Evolutionary conservation across 2,329 filamentous ascomycete genomes (phyloP), one percentile per base, ranked within the genome.

Genomic region (Beauveria scarabaeidicola): DNA sequence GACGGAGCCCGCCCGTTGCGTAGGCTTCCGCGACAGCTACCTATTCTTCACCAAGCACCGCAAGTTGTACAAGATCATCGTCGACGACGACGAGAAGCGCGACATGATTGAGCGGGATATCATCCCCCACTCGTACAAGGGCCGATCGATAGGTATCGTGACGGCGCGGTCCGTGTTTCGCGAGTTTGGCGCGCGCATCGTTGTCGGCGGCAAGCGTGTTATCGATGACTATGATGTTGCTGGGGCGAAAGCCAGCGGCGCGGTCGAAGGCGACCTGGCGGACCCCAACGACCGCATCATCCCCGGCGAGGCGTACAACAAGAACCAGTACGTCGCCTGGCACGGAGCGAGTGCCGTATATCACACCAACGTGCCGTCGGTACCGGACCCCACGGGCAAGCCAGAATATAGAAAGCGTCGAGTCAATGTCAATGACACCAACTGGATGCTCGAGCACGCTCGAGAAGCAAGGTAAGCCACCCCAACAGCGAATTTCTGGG

Each of bases 21-120:
- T 96, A 59, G 94, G 94, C 17, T 99, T 99, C 80, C 84, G 94
- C 66, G 94, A 99, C 78, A 97, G 92, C 64, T 99, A 99, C 70
- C 84, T 99, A 27, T 97, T 99, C 81, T 99, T 99, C 79, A 95
- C 94, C 64, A 99, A 97, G 75, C 94, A 99, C 75, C 89, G 90
- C 71, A 87, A 91, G 68, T 87, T 99, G 15, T 94, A 91, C 82
- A 99, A 99, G 78, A 96, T 99, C 69, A 96, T 99, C 68, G 90
- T 97, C 60, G 91, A 92, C 67, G 94, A 99, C 65, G 88, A 94
- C n/a, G 93, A 96, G 74, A 99, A 99, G 78, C 86, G 88, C 62
- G 92, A 97, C 73, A 83, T 99, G 77, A 99, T 99, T 69, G 91
- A 95, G 66, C 86, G 94, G 62, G 89, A 95, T 6, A 88, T 99